Evolutionary conservation across 164 flowering plant species (phyloP), one percentile per base, ranked within the genome.

Genomic region (Piper longum): DNA sequence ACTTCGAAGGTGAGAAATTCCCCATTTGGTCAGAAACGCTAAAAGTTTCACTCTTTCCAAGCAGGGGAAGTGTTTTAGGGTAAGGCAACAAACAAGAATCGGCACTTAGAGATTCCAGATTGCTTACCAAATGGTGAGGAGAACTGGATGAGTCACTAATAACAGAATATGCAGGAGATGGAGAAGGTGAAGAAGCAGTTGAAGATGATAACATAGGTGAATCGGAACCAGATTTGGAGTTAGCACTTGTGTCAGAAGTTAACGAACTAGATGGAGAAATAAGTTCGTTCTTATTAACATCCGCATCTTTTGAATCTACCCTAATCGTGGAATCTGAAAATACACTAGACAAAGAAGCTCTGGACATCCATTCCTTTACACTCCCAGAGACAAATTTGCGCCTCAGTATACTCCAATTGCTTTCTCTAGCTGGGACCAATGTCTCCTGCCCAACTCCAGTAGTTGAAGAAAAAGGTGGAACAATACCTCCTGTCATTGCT

Each of bases 21-120:
- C 90, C 92, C 65, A 88, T 73, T 41, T 90, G 87, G 69, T 83
- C 90, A 11, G 92, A 90, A 70, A 88, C 70, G 4, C 84, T 85
- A n/a, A 80, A 82, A 9, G 70, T 64, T 43, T 60, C 59, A 51
- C 77, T 80, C 74, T 75, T 79, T 63, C 77, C 67, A 16, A 80
- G 71, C 36, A 78, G 80, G 64, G 70, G 71, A 56, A 66, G 26
- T 43, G 72, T 68, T 63, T 63, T 66, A 11, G 59, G 70, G 59
- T 6, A 79, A 70, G 6, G 76, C 69, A 60, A 61, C 41, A 66
- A 64, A 56, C 67, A 36, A 75, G 70, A 0, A 14, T 26, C 45
- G 42, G 18, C 14, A 64, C 18, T 36, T 19, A 41, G 69, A 79
- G 63, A 70, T 41, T 67, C 62, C 71, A 58, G 59, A 68, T 56